Base-by-base conservation (phyloP, 257 asterid genomes). In the Plantago elongata region DNA sequence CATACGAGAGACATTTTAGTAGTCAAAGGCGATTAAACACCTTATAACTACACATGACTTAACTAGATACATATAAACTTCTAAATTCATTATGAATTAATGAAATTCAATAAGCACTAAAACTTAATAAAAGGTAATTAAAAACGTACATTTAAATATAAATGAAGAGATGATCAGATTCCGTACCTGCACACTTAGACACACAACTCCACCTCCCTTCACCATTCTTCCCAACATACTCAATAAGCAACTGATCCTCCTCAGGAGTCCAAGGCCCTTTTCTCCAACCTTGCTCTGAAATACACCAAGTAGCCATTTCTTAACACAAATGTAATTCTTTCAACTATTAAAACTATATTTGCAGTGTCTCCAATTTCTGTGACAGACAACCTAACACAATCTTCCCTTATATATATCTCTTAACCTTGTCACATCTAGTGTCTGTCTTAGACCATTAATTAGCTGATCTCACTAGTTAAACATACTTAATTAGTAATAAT, bases 181-280 rank as follows among this genome's bases (percentile, higher is more conserved):
- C 27, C 17, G 9, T 77, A 77, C 86, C 86, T 56, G 83, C 61
- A 42, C 54, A 77, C 51, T 69, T 75, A 6, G 80, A 73, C 10
- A 77, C 83, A 60, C 61, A 75, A 61, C 86, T 81, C 86, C 86
- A 81, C 75, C 86, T 72, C 45, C 86, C 86, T 17, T 81, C 86
- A 59, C 83, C 83, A 73, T 69, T 11, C 7, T 44, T 54, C 64
- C 54, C 62, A n/a, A 81, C 65, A 64, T 72, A 70, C 42, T 72
- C 60, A 55, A 66, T n/a, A 30, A 81, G 83, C 42, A 81, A 61
- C 70, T 46, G 59, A 49, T 81, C 86, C 70, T 81, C 86, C 61
- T 69, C 74, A 5, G 78, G 81, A 16, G 81, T 81, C 86, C 86
- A 81, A 2, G 81, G 81, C 59, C 83, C 86, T 62, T 80, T 80